A percentile compares a stretch with the other conserved stretches of the same genome.
Conservation (phyloP, 768 basidiomycete species). For the Mycena leptocephala region DNA sequence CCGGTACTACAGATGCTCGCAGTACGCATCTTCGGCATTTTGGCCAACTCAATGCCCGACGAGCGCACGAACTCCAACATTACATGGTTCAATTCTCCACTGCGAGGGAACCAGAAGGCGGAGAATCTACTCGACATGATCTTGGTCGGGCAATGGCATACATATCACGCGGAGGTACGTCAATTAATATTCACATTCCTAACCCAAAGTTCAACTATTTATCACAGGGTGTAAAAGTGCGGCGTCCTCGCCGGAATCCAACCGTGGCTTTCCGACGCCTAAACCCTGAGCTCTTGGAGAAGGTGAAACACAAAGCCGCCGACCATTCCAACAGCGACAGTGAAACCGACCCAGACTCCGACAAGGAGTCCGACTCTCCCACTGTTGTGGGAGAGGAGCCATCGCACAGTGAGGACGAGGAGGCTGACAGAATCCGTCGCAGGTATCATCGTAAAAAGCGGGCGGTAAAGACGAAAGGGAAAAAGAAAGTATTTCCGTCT, state of each 20-base stretch:
- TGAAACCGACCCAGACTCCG: background rate
- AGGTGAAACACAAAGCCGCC: constrained; percentile 5
- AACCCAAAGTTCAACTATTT: background rate
- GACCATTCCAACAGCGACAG: constrained; percentile 2
- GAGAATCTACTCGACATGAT: constrained; percentile 24
- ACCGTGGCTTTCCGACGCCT: background rate
- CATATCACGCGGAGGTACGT: constrained; percentile 4
- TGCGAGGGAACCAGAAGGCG: constrained; percentile 20
- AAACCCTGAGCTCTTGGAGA: background rate
- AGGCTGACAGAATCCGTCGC: constrained; percentile 3
- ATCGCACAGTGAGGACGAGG: constrained; percentile 4
- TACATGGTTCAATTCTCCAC: constrained; percentile 45
- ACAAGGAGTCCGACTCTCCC: background rate
- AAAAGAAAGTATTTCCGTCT: background rate
- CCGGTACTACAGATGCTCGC: constrained; percentile 34
- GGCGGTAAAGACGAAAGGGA: background rate
- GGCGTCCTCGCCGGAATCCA: background rate
- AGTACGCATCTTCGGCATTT: constrained; percentile 45
- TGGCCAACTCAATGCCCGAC: constrained; percentile 52
- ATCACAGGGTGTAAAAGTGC: background rate
- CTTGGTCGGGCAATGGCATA: constrained; percentile 24
- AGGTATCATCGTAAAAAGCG: constrained; percentile 3
- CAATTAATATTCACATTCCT: background rate
- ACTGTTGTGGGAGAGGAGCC: background rate
- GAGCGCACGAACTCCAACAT: constrained; percentile 48